Evolutionary conservation across 371 early-diverging fungal genomes (phyloP), one percentile per base, ranked within the genome.

Genomic region (Nosema muscidifuracis): DNA sequence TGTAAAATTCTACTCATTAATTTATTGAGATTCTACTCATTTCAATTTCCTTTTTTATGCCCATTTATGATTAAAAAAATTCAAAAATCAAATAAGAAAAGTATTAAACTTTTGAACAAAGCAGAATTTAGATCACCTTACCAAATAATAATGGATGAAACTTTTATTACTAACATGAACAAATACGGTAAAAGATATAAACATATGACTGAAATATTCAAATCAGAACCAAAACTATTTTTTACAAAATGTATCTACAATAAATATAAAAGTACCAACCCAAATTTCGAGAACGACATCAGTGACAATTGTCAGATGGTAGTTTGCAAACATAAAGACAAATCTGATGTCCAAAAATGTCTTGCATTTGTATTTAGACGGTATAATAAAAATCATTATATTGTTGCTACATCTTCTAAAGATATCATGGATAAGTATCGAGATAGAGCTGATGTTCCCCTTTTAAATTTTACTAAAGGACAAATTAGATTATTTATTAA

Each of bases 241-340:
- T 38, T 77, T 26, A 63, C 77, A 2, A 73, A 77, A 38, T 77
- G 77, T 44, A 60, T 50, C 7, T 77, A 57, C 31, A 62, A 70
- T 16, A 71, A 71, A 65, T 62, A 71, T 28, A 70, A 60, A 33
- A 57, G 51, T 20, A 16, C 26, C 0, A n/a, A 43, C 16, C 40
- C 47, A 70, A 15, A 30, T 9, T 42, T 38, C 13, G 58, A 38
- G 13, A 38, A 42, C n/a, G 67, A 56, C 13, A 38, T 67, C 13
- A 40, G 56, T 16, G 58, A 20, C 7, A 40, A 67, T 43, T n/a
- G 55, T 36, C 57, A 67, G 20, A 40, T 67, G 38, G 1, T 67
- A 0, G 7, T 57, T 13, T 67, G 67, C 15, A 16, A 42, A 0
- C 65, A 61, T 22, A 64, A 53, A 55, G 56, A 75, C 1, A 67